Base-by-base conservation (phyloP, 116 monocot genomes). In the Phalaenopsis hybrid region DNA sequence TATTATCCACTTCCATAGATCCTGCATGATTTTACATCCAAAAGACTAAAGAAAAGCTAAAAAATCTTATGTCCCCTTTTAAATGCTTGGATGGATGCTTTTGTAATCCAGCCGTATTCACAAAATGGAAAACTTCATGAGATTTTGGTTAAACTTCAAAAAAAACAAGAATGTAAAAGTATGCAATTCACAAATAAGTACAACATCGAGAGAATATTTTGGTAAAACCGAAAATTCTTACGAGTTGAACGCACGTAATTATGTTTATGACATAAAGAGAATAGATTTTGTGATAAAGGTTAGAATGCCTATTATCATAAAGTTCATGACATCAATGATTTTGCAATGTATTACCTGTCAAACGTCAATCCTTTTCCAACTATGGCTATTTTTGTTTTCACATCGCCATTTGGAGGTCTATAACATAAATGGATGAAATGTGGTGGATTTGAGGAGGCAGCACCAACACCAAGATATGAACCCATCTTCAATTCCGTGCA, bases 341-440 rank as follows among this genome's bases (percentile, higher is more conserved):
- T 17, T 55, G n/a, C 16, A 5, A 58, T 25, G 46, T 4, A 49
- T 12, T 85, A 94, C 97, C 94, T 97, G 83, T 97, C 94, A 87
- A 97, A 97, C 77, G 97, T 94, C 68, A 94, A 81, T 12, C 98
- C 98, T 81, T 98, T 98, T 45, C 98, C 98, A 83, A 98, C 93
- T 76, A 98, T 93, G 6, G 95, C 98, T 76, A 98, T 79, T 81
- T 98, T 98, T 44, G 83, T 90, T 86, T 93, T 98, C 34, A 83
- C 93, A 77, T 91, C 81, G 28, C 92, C 95, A 59, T 75, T 85
- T 68, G 93, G 88, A 65, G 96, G 96, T 85, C 81, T 94, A 81
- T 97, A 97, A 81, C 94, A 92, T 31, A 94, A 82, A 74, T 94
- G 93, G 79, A 94, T 97, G 79, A 97, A 97, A 85, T 89, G 90